These are phyloP conservation scores for Podospora comata DNA, from an alignment of 495 filamentous ascomycete genomes.

Conservation along the genomic window DNA sequence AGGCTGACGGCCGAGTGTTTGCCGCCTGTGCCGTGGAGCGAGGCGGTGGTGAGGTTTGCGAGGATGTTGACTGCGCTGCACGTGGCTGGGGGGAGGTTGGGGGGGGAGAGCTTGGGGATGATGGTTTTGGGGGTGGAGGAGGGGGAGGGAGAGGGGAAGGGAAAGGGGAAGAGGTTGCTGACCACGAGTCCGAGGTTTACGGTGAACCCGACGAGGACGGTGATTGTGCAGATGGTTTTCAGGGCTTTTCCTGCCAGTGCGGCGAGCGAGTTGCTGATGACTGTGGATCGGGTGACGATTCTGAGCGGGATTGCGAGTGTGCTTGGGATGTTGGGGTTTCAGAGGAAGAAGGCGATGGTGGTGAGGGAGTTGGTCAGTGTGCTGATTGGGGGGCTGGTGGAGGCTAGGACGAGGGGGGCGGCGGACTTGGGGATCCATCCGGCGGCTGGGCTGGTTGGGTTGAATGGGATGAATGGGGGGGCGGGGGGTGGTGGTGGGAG, in stretches of 20 bases:
- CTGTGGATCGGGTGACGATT: constrained; percentile 69
- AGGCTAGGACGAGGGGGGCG: constrained; percentile 86
- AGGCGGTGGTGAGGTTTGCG: constrained; percentile 75
- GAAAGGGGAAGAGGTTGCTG: constrained; percentile 24
- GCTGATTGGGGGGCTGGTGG: constrained; percentile 79
- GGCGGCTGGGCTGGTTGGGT: constrained; percentile 71
- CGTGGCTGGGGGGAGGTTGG: constrained; percentile 63
- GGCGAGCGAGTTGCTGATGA: constrained; percentile 58
- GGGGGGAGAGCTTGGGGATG: constrained; percentile 62
- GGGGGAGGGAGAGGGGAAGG: constrained; percentile 18
- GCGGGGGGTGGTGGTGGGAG: constrained; percentile 32
- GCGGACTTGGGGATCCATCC: constrained; percentile 95
- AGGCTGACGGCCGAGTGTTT: constrained; percentile 77
- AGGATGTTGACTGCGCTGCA: constrained; percentile 70
- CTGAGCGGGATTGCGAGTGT: constrained; percentile 84
- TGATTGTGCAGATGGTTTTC: constrained; percentile 68
- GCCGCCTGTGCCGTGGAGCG: constrained; percentile 75
- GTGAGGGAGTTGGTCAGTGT: constrained; percentile 79
- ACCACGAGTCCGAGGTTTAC: constrained; percentile 45
- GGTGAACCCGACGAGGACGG: constrained; percentile 55
- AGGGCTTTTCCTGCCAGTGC: constrained; percentile 65
- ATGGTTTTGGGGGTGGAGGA: constrained; percentile 49
- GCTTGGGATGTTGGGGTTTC: constrained; percentile 67
- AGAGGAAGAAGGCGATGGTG: constrained; percentile 83
- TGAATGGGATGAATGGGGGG: constrained; percentile 49